Evolutionary conservation across 1,139 yeast genomes (phyloP).

Genomic region (Suhomyces kunorum): DNA sequence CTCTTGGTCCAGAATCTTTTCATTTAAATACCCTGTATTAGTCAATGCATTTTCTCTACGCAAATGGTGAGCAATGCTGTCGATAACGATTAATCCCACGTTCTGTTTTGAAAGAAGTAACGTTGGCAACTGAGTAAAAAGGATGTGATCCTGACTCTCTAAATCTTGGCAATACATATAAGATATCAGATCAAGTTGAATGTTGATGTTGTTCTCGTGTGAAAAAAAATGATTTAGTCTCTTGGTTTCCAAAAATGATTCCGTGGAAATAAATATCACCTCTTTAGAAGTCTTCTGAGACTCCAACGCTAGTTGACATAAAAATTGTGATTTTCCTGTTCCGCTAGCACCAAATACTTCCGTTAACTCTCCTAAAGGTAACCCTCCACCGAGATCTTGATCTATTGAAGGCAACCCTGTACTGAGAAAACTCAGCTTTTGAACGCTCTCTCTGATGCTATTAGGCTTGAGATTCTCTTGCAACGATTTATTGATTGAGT

Average conservation of each 20-base stretch:
- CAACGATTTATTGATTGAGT: conserved; percentile 12
- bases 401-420: conserved; percentile 68
- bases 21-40: conserved; percentile 29
- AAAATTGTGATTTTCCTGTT: conserved; percentile 78
- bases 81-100: conserved; percentile 52
- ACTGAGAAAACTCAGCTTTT: conserved; percentile 32
- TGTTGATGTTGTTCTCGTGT: conserved; percentile 13
- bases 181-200: conserved; percentile 52
- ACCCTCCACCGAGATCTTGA: conserved; percentile 62
- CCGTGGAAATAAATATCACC: conserved; percentile 75
- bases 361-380: conserved; percentile 64
- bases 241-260: conserved; percentile 66
- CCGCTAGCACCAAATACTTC: conserved; percentile 87
- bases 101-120: conserved; percentile 51
- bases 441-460: neutral
- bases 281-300: conserved; percentile 47
- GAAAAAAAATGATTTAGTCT: conserved; percentile 44
- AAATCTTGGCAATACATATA: conserved; percentile 68
- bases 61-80: conserved; percentile 84
- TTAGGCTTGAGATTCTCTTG: conserved; percentile 5
- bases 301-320: conserved; percentile 61
- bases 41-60: conserved; percentile 60
- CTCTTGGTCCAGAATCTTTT: conserved; percentile 27
- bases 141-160: conserved; percentile 72
- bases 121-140: conserved; percentile 70